Conservation (phyloP, 108 stramenopile species). For the Epipyxis sp. region DNA sequence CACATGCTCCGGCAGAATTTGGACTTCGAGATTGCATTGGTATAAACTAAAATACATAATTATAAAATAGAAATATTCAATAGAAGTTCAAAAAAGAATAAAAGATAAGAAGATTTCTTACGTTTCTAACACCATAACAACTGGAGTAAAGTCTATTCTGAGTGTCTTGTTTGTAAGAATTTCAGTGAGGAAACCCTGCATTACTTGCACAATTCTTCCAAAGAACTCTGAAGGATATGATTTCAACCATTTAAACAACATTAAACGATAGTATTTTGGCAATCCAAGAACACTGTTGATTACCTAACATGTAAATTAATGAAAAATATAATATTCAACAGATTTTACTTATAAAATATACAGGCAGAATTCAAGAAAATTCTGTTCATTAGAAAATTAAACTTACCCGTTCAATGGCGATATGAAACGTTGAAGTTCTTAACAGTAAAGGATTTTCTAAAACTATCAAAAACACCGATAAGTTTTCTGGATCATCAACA, state of each 20-base stretch:
- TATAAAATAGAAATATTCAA: too few species aligned
- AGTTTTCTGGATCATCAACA: background rate
- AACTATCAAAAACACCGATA: constrained; percentile 11
- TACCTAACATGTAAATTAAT: too few species aligned
- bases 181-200: background rate
- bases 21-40: too few species aligned
- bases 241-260: constrained; percentile 9
- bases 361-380: too few species aligned
- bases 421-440: background rate
- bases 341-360: too few species aligned
- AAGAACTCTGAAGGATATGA: constrained; percentile 18
- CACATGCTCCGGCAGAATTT: too few species aligned
- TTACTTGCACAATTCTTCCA: background rate
- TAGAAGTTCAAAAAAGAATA: too few species aligned
- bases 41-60: too few species aligned
- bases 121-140: constrained; percentile 6
- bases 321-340: background rate
- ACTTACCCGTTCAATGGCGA: background rate
- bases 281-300: background rate
- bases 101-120: too few species aligned
- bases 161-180: background rate
- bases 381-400: too few species aligned
- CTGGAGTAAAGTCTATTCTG: constrained; percentile 3
- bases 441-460: constrained; percentile 13
- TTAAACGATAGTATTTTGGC: background rate